Percentiles rank a stretch among this genome's conserved stretches.
Evolutionary conservation across 306 rosid species (phyloP).

Genomic region (Cucurbita argyrosperma): DNA sequence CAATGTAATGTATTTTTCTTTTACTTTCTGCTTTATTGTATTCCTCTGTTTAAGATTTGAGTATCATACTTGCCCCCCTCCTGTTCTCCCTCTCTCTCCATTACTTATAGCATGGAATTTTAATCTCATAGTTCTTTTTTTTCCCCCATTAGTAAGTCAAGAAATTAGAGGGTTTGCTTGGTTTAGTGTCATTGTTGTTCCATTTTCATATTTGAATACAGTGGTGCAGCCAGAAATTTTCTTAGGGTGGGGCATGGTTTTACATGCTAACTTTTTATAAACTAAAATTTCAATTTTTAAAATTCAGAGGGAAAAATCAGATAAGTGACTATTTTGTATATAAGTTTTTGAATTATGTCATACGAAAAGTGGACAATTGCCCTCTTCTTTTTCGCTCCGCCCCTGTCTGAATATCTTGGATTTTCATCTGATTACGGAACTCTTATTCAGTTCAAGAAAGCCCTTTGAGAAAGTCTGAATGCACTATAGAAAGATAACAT

Average conservation of each 20-base stretch:
- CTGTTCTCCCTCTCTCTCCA: background rate
- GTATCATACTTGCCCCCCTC: background rate
- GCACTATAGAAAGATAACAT: background rate
- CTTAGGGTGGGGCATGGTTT: too few relatives aligned
- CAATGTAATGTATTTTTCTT: constrained; percentile 28
- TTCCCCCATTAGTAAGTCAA: background rate
- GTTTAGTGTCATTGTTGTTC: background rate
- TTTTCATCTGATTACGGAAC: background rate
- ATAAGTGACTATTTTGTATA: too few relatives aligned
- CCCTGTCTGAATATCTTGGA: background rate
- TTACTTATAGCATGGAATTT: background rate
- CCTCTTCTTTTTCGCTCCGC: too few relatives aligned
- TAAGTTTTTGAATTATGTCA: too few relatives aligned
- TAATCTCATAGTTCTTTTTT: background rate
- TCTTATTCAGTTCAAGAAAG: background rate
- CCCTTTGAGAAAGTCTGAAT: background rate
- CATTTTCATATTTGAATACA: background rate
- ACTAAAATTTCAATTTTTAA: too few relatives aligned
- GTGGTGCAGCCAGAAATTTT: too few relatives aligned
- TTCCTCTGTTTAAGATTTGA: background rate
- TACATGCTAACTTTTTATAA: too few relatives aligned
- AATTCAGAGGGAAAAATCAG: too few relatives aligned
- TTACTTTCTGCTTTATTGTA: background rate
- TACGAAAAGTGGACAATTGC: too few relatives aligned
- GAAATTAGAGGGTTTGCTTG: background rate